Evolutionary conservation across 352 stramenopile genomes (phyloP).

Genomic region (Achlya hypogyna): DNA sequence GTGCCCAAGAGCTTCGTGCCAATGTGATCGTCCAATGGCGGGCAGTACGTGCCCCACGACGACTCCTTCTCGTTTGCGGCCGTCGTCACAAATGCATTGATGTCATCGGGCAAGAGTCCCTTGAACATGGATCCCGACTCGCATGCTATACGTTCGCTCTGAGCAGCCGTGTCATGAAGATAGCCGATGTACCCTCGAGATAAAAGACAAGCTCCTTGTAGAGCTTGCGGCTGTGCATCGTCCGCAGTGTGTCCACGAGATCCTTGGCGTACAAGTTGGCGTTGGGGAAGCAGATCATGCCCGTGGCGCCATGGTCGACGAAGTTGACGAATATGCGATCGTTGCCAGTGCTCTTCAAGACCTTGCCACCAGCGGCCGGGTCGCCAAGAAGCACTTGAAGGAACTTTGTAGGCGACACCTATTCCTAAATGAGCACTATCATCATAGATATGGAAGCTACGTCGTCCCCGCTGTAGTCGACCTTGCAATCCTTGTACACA

Average conservation of each 20-base stretch:
- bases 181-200: conserved; percentile 51
- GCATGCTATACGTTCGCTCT: conserved; percentile 40
- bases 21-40: conserved; percentile 53
- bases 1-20: conserved; percentile 59
- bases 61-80: conserved; percentile 82
- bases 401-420: conserved; percentile 80
- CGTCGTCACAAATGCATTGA: conserved; percentile 85
- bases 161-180: not conserved
- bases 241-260: conserved; percentile 54
- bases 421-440: conserved; percentile 25
- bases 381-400: conserved; percentile 82
- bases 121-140: conserved; percentile 89
- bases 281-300: conserved; percentile 75
- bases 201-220: conserved; percentile 90
- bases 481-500: conserved; percentile 77
- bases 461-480: conserved; percentile 65
- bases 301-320: conserved; percentile 83
- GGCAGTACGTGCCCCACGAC: conserved; percentile 86
- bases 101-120: conserved; percentile 53
- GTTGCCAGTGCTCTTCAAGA: conserved; percentile 70
- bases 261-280: conserved; percentile 61
- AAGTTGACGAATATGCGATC: conserved; percentile 92
- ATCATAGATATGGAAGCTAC: conserved; percentile 14
- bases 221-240: conserved; percentile 76
- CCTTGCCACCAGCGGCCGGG: conserved; percentile 49